Evolutionary conservation across 2,329 filamentous ascomycete genomes (phyloP).

Genomic region (Exophiala phaeomuriformis): DNA sequence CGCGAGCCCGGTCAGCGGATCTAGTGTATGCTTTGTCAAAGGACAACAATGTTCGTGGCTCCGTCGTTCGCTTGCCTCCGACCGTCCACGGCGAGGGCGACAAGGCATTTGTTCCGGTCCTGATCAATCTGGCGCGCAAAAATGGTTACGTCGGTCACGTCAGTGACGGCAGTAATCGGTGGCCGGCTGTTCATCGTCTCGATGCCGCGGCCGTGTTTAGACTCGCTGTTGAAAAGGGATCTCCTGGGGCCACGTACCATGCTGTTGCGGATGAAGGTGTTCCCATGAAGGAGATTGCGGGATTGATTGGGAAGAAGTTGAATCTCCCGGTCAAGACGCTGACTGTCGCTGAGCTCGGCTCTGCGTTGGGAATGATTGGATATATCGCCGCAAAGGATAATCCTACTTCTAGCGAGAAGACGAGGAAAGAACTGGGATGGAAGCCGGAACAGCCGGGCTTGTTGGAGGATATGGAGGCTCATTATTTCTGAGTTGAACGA

Average conservation of each 20-base stretch:
- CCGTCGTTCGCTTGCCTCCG: constrained; percentile 37
- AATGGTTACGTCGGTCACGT: constrained; percentile 33
- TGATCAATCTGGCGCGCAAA: constrained; percentile 29
- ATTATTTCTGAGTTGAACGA: constrained; percentile 16
- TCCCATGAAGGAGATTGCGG: constrained; percentile 33
- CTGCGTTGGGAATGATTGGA: constrained; percentile 28
- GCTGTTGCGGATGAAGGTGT: constrained; percentile 35
- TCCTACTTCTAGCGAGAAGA: constrained; percentile 33
- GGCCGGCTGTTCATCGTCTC: constrained; percentile 34
- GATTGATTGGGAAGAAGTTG: constrained; percentile 33
- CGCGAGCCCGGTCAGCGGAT: constrained; percentile 26
- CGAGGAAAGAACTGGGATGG: constrained; percentile 35
- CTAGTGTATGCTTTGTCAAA: constrained; percentile 25
- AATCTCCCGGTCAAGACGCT: constrained; percentile 28
- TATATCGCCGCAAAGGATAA: constrained; percentile 27
- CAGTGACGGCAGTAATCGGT: constrained; percentile 34
- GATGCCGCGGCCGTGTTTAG: constrained; percentile 37
- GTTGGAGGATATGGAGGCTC: constrained; percentile 30
- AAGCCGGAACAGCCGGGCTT: constrained; percentile 24
- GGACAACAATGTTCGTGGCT: constrained; percentile 27
- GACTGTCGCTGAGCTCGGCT: too few species aligned
- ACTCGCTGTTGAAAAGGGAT: constrained; percentile 36
- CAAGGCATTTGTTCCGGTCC: constrained; percentile 29
- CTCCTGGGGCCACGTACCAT: constrained; percentile 34
- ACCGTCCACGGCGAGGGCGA: constrained; percentile 35